Percentiles rank a stretch among this genome's conserved stretches.
phyloP scores from a whole-genome alignment of 805 yeast species.

The Ogataea pini region DNA sequence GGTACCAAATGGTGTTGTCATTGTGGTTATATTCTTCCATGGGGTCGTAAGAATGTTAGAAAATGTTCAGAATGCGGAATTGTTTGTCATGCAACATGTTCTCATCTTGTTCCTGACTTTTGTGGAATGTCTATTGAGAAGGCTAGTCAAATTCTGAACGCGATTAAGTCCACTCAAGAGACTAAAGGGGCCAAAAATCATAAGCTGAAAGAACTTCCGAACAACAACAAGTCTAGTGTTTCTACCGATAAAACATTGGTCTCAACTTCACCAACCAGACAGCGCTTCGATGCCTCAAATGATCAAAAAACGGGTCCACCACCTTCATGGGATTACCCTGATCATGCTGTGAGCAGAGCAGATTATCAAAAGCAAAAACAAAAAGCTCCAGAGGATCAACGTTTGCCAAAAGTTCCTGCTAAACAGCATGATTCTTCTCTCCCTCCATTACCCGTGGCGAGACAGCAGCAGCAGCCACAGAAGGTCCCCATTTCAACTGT shows the following conservation, averaged over 20 bases:
- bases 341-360: conserved; percentile 27
- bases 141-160: conserved; percentile 84
- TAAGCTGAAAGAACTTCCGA: background rate
- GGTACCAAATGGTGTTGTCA: conserved; percentile 99
- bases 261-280: conserved; percentile 5
- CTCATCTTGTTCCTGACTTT: conserved; percentile 94
- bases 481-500: conserved; percentile 3
- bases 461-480: conserved; percentile 5
- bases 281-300: background rate
- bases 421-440: background rate
- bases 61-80: conserved; percentile 93
- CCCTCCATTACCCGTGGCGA: conserved; percentile 6
- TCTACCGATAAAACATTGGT: conserved; percentile 14
- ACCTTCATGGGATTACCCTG: conserved; percentile 24
- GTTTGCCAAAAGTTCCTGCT: conserved; percentile 18
- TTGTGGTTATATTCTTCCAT: conserved; percentile 94
- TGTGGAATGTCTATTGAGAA: conserved; percentile 99
- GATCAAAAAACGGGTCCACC: conserved; percentile 9
- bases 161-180: conserved; percentile 73
- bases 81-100: conserved; percentile 91
- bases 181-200: conserved; percentile 23
- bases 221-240: conserved; percentile 13
- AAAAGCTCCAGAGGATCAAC: conserved; percentile 15
- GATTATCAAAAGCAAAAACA: conserved; percentile 10
- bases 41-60: conserved; percentile 90